Evolutionary conservation across 192 early-diverging fungal genomes (phyloP).

Genomic region (Linnemannia elongata): DNA sequence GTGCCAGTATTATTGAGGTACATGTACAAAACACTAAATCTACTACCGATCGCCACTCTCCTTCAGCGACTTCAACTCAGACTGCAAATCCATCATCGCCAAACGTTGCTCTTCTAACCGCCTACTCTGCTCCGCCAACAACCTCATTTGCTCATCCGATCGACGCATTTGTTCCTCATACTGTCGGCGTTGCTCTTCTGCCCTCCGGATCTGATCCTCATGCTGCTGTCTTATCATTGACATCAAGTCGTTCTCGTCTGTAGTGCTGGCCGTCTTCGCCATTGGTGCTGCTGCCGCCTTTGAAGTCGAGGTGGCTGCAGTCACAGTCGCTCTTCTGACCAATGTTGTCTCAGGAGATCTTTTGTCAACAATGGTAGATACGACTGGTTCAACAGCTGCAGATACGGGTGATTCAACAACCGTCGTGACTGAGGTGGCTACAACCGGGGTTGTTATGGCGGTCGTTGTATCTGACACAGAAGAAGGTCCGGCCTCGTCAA

Average conservation of each 20-base stretch:
- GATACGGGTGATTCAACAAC: too few relatives aligned
- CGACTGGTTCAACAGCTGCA: not conserved
- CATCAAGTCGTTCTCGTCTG: not conserved
- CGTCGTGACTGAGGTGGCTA: not conserved
- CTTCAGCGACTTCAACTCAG: not conserved
- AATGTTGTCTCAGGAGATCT: not conserved
- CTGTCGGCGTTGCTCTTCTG: not conserved
- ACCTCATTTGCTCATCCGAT: not conserved
- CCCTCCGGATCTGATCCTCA: not conserved
- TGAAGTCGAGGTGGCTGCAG: not conserved
- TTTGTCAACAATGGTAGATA: not conserved
- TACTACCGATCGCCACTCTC: not conserved
- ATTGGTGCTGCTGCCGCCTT: too few relatives aligned
- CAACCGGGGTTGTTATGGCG: too few relatives aligned
- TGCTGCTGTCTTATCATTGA: not conserved
- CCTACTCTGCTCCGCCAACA: not conserved
- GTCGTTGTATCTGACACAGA: too few relatives aligned
- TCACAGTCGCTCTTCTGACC: not conserved
- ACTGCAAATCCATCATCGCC: not conserved
- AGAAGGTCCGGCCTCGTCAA: not conserved
- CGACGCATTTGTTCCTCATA: not conserved
- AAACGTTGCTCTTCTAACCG: not conserved
- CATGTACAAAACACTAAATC: not conserved
- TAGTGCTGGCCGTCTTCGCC: too few relatives aligned
- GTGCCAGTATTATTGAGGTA: too few relatives aligned